Base-by-base conservation (phyloP, 2,329 filamentous ascomycete species). In the Fusarium sp. region DNA sequence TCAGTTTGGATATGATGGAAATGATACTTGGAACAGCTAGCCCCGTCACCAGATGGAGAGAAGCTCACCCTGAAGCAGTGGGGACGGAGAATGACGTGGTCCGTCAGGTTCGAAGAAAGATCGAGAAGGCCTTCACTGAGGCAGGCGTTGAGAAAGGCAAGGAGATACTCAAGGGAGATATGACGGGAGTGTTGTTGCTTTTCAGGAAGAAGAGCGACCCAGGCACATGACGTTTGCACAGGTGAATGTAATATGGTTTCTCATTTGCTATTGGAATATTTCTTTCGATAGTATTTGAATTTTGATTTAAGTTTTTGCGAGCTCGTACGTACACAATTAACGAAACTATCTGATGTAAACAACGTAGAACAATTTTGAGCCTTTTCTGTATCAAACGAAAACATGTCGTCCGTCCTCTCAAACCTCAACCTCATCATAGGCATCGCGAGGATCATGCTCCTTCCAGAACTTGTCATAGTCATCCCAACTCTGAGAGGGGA, bases 401-500 rank as follows among this genome's bases (percentile, higher is more conserved):
- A n/a, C 9, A 9, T 35, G 3, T 35, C 10, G 7, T 35, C 17
- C 6, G 15, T 7, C 15, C 3, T 10, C n/a, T 14, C 10, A 18
- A 11, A 13, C 66, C n/a, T 69, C 65, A 11, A 13, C 66, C n/a
- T 69, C 65, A 47, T 71, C 69, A 4, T 62, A 49, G 0, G 72
- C 74, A 47, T 77, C 76, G 4, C 76, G 67, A 1, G 76, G 74
- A 18, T 75, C 74, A 39, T 75, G 51, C 14, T 58, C 31, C 6
- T 45, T 31, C 76, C 75, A 77, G 15, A 57, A 76, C 25, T 75
- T 67, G 1, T 81, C 70, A 60, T 86, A 87, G 2, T 86, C 80
- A 13, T 87, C 83, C 41, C 83, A 78, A 0, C 71, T 79, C 74
- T 86, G 80, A 1, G 84, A 74, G 36, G 83, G 80, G 25, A 87